Base-by-base conservation (phyloP, 1,284 basidiomycete genomes). In the Macrocystidia cucumis region DNA sequence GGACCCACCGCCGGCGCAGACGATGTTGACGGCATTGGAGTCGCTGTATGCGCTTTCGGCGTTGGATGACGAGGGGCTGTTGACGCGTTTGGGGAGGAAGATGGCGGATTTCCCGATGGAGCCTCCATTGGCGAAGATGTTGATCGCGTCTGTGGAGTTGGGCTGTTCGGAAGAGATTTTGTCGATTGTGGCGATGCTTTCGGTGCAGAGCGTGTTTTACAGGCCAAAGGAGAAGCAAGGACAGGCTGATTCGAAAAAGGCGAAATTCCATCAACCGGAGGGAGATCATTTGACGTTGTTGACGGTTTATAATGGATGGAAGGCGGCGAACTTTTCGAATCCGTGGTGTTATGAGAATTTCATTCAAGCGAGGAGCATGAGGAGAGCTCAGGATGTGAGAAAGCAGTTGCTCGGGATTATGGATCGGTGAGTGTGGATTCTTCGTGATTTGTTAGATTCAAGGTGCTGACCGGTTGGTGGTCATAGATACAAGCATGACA, bases 81-180 rank as follows among this genome's bases (percentile, higher is more conserved):
- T 99, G 49, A 99, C 96, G 1, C 75, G 90, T 11, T 65, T 98
- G 9, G 96, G 95, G 1, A 75, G 95, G 39, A 98, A 98, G 63
- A 98, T 99, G 96, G 95, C 96, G 1, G 95, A 98, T 55, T 95
- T 98, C 66, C 96, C 96, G 4, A 91, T 98, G 81, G 93, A 98
- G 44, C 96, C 95, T 4, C 79, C 89, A 3, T 64, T 93, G 42
- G 92, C 95, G 7, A 98, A 98, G 67, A 98, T 97, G 92, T 65
- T 99, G 36, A 98, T 98, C 57, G 90, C 91, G n/a, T 95, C 91
- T 1, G 92, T 98, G 16, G 95, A 98, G 50, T 69, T 91, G 35
- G 92, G 91, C 7, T 98, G 95, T 55, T 96, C 91, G 0, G 93
- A 98, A 51, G 96, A 99, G 60, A 92, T 97, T 44, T 63, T 99